Percentiles rank a stretch among this genome's conserved stretches.
Evolutionary conservation across 257 asterid genomes (phyloP).

Genomic region (Petrea volubilis): DNA sequence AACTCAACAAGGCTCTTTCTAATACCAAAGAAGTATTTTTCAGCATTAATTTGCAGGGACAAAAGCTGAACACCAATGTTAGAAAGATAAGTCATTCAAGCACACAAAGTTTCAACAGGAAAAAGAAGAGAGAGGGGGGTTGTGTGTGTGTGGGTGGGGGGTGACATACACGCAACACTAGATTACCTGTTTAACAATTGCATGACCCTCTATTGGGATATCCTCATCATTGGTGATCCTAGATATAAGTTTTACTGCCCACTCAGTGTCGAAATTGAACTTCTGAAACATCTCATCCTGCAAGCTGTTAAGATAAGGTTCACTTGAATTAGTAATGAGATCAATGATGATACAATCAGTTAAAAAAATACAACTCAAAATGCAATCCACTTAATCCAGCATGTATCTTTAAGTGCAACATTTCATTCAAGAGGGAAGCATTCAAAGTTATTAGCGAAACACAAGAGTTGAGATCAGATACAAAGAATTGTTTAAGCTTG

Average conservation of each 20-base stretch:
- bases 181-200: conserved; percentile 84
- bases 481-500: no score
- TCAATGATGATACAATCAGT: not conserved
- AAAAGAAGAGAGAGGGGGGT: not conserved
- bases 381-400: not conserved
- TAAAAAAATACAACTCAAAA: not conserved
- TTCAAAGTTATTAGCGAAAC: no score
- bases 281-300: conserved; percentile 98
- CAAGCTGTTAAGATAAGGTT: conserved; percentile 56
- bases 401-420: no score
- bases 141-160: no score
- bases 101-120: conserved; percentile 11
- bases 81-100: conserved; percentile 25
- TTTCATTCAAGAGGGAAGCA: no score
- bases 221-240: conserved; percentile 89
- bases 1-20: conserved; percentile 97
- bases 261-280: conserved; percentile 92
- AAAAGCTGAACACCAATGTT: conserved; percentile 61
- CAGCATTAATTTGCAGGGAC: conserved; percentile 90
- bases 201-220: conserved; percentile 84
- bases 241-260: conserved; percentile 94
- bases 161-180: no score
- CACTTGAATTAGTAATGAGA: conserved; percentile 20
- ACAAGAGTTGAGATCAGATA: no score
- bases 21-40: conserved; percentile 83